Evolutionary conservation across 2,329 filamentous ascomycete genomes (phyloP), one percentile per base, ranked within the genome.

Genomic region (Cladophialophora psammophila): DNA sequence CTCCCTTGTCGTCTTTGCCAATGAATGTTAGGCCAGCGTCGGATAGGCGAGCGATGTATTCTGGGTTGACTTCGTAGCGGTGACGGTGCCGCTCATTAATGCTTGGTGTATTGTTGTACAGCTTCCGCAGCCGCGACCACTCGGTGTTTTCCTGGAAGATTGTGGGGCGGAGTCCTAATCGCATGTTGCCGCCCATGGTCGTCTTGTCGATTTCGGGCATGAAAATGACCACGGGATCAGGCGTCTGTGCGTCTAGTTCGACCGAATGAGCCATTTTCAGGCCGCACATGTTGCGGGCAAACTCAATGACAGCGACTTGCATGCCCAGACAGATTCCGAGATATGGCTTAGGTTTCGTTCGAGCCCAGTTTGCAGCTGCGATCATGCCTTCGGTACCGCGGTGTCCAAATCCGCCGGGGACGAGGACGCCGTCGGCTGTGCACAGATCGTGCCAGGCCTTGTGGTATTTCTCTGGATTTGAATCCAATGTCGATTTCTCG

Each of bases 361-460:
- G 89, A 1, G 94, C 94, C 90, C 91, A 97, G 71, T 89, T 90
- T n/a, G 91, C 90, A 2, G 91, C 91, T 63, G 88, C 83, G 74
- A 98, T 90, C 93, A 98, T 98, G 69, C 95, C 95, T 76, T 94
- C 90, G 0, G 88, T 93, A 65, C 93, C 94, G 73, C 95, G 86
- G 42, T 84, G 81, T 56, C 94, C 94, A 73, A 97, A 97, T 0
- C 92, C 93, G 63, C 88, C 93, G 5, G 77, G 77, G 6, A 83
- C 80, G 38, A 83, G 73, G 15, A 83, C 78, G 61, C 78, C 82
- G 8, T 87, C 75, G 73, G 93, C 91, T 1, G 87, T 90, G 78
- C 88, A 90, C 45, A 96, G 85, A 35, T 86, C 83, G 74, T 93
- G 87, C 94, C 94, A 97, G 0, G 94, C 93, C 75, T 91, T 90